Evolutionary conservation across 176 grass and related monocot species (phyloP).

Genomic region (Carex littledalei): DNA sequence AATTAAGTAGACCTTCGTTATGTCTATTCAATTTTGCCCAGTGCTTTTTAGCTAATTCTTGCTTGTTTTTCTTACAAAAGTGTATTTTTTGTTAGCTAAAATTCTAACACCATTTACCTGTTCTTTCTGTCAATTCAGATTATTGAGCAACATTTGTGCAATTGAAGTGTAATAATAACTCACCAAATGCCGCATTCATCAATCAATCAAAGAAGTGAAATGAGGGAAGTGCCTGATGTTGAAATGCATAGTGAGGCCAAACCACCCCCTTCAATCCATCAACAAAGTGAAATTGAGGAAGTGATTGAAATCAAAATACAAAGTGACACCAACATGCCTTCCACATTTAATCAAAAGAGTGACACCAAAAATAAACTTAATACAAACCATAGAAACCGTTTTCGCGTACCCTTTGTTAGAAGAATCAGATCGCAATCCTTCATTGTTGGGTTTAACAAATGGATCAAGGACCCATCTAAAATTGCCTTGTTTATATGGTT

Average conservation of each 20-base stretch:
- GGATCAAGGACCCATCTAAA: slow-evolving; percentile 69
- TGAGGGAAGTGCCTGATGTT: neutral
- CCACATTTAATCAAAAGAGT: neutral
- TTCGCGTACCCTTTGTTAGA: slow-evolving; percentile 68
- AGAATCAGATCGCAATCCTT: slow-evolving; percentile 56
- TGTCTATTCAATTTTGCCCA: neutral
- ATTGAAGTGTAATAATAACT: neutral
- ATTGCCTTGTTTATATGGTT: slow-evolving; percentile 68
- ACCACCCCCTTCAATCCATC: neutral
- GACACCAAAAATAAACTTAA: slow-evolving; percentile 6
- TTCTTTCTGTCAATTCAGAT: neutral
- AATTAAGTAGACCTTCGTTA: neutral
- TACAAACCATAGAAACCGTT: slow-evolving; percentile 21
- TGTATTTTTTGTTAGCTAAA: neutral
- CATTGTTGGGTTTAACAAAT: slow-evolving; percentile 44
- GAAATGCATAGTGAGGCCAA: neutral
- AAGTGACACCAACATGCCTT: neutral
- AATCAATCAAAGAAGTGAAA: neutral
- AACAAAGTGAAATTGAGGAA: slow-evolving; percentile 10
- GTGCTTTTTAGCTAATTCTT: neutral
- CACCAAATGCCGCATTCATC: neutral
- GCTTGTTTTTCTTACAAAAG: neutral
- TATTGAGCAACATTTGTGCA: neutral
- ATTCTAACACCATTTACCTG: neutral
- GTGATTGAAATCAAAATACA: neutral